Conservation (phyloP, 495 filamentous ascomycete genomes). For the Aspergillus haitiensis region DNA sequence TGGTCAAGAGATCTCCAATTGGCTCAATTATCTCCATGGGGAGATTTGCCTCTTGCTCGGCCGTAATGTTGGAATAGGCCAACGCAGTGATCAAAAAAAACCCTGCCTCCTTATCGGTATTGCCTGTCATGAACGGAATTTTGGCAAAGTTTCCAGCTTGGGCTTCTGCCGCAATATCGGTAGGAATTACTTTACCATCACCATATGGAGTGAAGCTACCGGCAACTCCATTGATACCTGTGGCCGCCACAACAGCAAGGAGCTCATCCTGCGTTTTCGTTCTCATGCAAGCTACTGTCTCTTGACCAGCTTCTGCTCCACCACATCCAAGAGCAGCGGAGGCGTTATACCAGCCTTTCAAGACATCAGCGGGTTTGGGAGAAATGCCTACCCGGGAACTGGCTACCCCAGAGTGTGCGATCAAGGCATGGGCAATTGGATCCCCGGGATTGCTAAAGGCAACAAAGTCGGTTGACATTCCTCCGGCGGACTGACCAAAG, state of each 20-base stretch:
- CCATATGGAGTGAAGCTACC: conserved; percentile 12
- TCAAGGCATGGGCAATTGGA: conserved; percentile 32
- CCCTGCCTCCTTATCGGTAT: conserved; percentile 14
- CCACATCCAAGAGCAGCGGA: conserved; percentile 40
- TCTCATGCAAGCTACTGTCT: conserved; percentile 47
- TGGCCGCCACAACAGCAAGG: conserved; percentile 24
- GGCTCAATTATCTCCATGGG: neutral
- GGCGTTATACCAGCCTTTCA: conserved; percentile 37
- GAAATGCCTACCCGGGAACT: conserved; percentile 12
- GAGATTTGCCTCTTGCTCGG: neutral
- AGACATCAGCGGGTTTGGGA: conserved; percentile 2
- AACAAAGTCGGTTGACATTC: conserved; percentile 26
- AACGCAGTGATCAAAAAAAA: conserved; percentile 17
- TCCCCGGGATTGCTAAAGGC: conserved; percentile 29
- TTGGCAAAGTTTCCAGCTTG: conserved; percentile 16
- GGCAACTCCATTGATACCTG: neutral
- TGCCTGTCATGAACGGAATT: conserved; percentile 17
- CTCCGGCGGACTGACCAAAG: conserved; percentile 32
- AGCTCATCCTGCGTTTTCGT: conserved; percentile 32
- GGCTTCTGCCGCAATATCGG: conserved; percentile 1
- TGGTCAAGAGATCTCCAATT: neutral
- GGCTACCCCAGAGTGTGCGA: conserved; percentile 28
- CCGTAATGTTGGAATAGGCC: conserved; percentile 12
- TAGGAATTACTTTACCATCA: conserved; percentile 13
- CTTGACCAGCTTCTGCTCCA: conserved; percentile 25